Conservation (phyloP, 2,329 filamentous ascomycete genomes). For the Decorospora gaudefroyi region DNA sequence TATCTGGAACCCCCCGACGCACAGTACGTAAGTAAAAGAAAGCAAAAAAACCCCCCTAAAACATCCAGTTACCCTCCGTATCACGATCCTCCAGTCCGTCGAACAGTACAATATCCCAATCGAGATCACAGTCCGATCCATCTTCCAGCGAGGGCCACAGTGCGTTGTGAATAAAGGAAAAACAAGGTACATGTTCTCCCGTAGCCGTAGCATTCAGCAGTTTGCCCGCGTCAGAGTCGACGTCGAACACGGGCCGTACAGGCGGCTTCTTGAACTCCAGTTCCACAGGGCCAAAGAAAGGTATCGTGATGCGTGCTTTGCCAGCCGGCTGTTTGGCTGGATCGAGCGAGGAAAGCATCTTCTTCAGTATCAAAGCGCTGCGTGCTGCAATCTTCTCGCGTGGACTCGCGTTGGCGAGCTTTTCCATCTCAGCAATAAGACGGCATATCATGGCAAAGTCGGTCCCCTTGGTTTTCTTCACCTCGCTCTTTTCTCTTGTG, state of each 20-base stretch:
- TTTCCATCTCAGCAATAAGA: constrained; percentile 45
- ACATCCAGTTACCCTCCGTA: constrained; percentile 44
- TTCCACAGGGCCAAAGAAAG: constrained; percentile 44
- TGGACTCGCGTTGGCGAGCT: constrained; percentile 35
- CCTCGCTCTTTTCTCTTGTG: constrained; percentile 40
- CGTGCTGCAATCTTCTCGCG: constrained; percentile 44
- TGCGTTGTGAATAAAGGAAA: constrained; percentile 43
- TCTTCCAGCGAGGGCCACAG: constrained; percentile 36
- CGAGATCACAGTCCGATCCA: constrained; percentile 20
- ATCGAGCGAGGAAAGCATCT: constrained; percentile 40
- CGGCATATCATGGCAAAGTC: constrained; percentile 47
- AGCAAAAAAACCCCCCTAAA: constrained; percentile 19
- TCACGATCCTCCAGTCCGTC: constrained; percentile 44
- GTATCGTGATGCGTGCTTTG: constrained; percentile 35
- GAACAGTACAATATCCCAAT: constrained; percentile 46
- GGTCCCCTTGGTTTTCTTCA: constrained; percentile 40
- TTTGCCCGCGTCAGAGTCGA: constrained; percentile 37
- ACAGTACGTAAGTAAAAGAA: neutral
- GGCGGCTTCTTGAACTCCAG: constrained; percentile 38
- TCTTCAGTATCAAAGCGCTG: constrained; percentile 42
- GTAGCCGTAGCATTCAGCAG: constrained; percentile 32
- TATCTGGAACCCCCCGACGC: too few species aligned
- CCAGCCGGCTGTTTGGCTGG: constrained; percentile 29
- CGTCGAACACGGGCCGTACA: constrained; percentile 34
- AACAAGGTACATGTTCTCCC: constrained; percentile 36